phyloP scores from a whole-genome alignment of 306 rosid species.

The Begonia masoniana region DNA sequence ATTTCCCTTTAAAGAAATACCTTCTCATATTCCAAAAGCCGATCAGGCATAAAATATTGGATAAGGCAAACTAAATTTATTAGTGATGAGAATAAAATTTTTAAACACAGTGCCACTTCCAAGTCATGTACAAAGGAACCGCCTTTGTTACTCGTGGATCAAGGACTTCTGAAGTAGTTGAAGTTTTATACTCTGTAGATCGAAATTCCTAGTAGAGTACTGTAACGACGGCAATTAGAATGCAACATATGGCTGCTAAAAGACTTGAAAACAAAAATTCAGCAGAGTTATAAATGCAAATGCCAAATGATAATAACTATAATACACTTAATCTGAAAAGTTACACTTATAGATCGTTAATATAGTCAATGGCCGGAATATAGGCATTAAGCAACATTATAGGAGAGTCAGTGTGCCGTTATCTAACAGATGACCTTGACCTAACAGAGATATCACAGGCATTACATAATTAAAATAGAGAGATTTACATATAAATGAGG shows the following conservation, averaged over 20 bases:
- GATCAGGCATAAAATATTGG: background rate
- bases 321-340: background rate
- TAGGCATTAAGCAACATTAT: too few relatives aligned
- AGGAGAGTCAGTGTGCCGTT: background rate
- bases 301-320: background rate
- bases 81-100: background rate
- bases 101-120: too few relatives aligned
- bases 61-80: background rate
- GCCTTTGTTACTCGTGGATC: background rate
- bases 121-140: background rate
- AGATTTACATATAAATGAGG: too few relatives aligned
- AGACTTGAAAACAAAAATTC: background rate
- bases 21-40: background rate
- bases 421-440: background rate
- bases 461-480: too few relatives aligned
- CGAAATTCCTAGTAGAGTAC: background rate
- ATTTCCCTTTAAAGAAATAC: background rate
- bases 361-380: background rate
- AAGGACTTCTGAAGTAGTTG: background rate
- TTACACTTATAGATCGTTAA: background rate
- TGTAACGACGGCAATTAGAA: background rate
- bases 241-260: background rate
- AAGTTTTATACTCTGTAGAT: background rate
- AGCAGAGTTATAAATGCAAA: too few relatives aligned
- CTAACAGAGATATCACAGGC: too few relatives aligned